Base-by-base conservation (phyloP, 192 early-diverging fungal species). In the Anaeromyces robustus region DNA sequence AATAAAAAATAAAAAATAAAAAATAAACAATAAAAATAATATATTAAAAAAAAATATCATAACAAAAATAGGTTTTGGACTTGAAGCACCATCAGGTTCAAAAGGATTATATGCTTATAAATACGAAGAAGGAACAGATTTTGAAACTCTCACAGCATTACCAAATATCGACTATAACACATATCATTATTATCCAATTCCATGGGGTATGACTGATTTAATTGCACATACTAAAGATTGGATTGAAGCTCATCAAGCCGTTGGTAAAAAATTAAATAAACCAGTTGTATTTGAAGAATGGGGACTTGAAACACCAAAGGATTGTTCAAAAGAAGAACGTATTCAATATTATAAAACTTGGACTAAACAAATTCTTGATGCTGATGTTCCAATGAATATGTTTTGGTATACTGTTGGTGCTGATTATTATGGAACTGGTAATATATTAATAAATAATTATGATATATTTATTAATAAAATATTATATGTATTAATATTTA, bases 131-230 rank as follows among this genome's bases (percentile, higher is more conserved):
- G 86, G 86, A 16, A 79, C 78, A 16, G 86, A 86, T 77, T 85
- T 86, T 83, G 82, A 86, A 14, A 77, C 77, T 9, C 80, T 80
- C 78, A 77, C 80, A 4, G 78, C 31, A 39, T 31, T 87, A 29
- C 18, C 82, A 30, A 77, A 52, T 26, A 83, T 87, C 43, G 86
- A 87, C 52, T 82, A 81, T 78, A 79, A 81, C 26, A 77, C 84
- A 7, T 80, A 87, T 59, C 86, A 86, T 43, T 80, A 78, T n/a
- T 86, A 86, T 77, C 77, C 82, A 2, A 83, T 85, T 29, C 41
- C 79, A 30, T 86, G 83, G 81, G 52, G 52, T 9, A 78, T 77
- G 43, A 86, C 31, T 17, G 78, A 81, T 29, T 26, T 77, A 30
- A 52, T 77, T 39, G 30, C 81, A 1, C 32, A 86, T 30, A 80